Base-by-base conservation (phyloP, 1,284 basidiomycete species). In the Mixia osmundae region DNA sequence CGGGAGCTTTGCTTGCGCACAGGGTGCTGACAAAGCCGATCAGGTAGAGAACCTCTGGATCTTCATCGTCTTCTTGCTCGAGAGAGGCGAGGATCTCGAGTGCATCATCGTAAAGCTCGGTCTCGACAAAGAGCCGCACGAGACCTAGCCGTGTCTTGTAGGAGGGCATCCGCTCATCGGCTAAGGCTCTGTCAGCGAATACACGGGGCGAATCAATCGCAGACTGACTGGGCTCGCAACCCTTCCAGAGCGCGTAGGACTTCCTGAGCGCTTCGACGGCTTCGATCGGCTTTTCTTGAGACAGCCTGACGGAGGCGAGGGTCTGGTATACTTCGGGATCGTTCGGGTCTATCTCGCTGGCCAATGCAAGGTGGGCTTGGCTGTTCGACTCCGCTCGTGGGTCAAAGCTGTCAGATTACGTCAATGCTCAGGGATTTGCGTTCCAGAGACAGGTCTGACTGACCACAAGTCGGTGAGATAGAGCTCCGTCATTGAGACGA, bases 391-490 rank as follows among this genome's bases (percentile, higher is more conserved):
- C 75, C 5, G 79, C 78, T 26, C 69, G 64, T 6, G 71, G 68
- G 50, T 82, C 78, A 48, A 79, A 73, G 54, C 82, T 87, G 39
- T 2, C 6, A 9, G 31, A 32, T 43, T 14, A 37, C 37, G 36
- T 18, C 38, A 22, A 37, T 22, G 23, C 27, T 28, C 5, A 21
- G 21, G 23, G 19, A 23, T 23, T n/a, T 28, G 36, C 14, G 20
- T 5, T 25, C 24, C 5, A 37, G 20, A 30, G 22, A 14, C 27
- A 11, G 33, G 6, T 30, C 18, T n/a, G 2, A 61, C 70, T 40
- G 49, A 78, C 85, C 85, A 91, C 31, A 94, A 61, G 61, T 89
- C 82, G 46, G 85, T 79, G 74, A 94, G 83, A 76, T 83, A 94
- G 21, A 91, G 75, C 56, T 91, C 85, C 12, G 89, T 77, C 68